Evolutionary conservation across 352 stramenopile genomes (phyloP), one percentile per base, ranked within the genome.

Genomic region (Pythium utonaiense): DNA sequence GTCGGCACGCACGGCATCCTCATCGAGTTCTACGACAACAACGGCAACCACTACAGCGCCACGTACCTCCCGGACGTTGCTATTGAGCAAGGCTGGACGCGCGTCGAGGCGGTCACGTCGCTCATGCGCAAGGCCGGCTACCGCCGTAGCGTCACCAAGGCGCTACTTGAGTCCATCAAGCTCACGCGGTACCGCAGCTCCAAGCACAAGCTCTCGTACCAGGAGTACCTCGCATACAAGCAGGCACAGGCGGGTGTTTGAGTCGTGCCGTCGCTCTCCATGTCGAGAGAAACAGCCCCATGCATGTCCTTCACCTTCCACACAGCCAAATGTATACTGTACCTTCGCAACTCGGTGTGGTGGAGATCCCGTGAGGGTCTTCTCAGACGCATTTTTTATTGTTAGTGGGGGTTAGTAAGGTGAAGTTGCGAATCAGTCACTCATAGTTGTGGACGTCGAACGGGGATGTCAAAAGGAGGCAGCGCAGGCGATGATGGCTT

Each of bases 101-200:
- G 89, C 47, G 28, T 88, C 0, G 82, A 93, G 70, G 73, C 83
- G 19, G 65, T 93, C 55, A 89, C 67, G 56, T 91, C 82, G 41
- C 82, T 93, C 54, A 79, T 93, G 75, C 74, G 69, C 51, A 93
- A 93, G 70, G 82, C 83, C 13, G 83, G 83, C 24, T 93, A 86
- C 64, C 74, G 77, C 17, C 80, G 66, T 62, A 70, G 55, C 14
- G 77, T 93, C 61, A 79, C 73, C 24, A 50, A 73, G 27, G 55
- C 57, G n/a, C 71, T 91, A 70, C 75, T 93, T 45, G 60, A 71
- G 59, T 67, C 64, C 31, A 69, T 92, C 64, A 86, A 86, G 63
- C 70, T 93, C 58, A 91, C 81, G 54, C 78, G 82, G 61, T 93
- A 93, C 70, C 76, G 77, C 51, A 91, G 80, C 62, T 88, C 83